These are phyloP conservation scores for Globisporangium spiculum DNA, from an alignment of 352 stramenopile genomes.

Conservation along the genomic window DNA sequence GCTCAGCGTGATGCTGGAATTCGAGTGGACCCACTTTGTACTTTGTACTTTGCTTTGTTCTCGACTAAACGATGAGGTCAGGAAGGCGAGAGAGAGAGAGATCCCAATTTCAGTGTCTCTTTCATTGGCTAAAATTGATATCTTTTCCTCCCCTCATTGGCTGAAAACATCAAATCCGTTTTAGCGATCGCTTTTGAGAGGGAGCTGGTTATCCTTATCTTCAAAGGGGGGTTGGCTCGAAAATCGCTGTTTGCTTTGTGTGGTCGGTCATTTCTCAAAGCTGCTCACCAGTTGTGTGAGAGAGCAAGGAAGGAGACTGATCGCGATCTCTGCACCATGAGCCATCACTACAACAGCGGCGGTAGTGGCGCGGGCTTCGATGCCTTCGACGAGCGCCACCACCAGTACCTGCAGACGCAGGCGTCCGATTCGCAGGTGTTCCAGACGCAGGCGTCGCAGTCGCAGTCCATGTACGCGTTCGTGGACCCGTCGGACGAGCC, in stretches of 20 bases:
- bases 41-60: background rate
- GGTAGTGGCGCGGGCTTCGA: conserved; percentile 24
- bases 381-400: conserved; percentile 37
- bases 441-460: conserved; percentile 48
- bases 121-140: background rate
- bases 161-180: background rate
- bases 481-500: conserved; percentile 53
- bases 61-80: background rate
- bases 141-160: background rate
- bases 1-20: background rate
- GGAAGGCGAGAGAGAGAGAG: too few relatives aligned
- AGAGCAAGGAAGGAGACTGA: background rate
- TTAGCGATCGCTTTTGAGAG: conserved; percentile 8
- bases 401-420: conserved; percentile 51
- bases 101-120: background rate
- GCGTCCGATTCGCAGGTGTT: conserved; percentile 29
- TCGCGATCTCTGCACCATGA: conserved; percentile 3
- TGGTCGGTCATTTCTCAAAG: background rate
- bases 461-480: conserved; percentile 57
- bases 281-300: background rate
- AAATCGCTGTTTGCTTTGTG: background rate
- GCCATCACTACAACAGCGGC: conserved; percentile 11
- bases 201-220: background rate
- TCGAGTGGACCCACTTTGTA: background rate
- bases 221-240: conserved; percentile 4